These are phyloP conservation scores for Spathaspora jeffriesii DNA, from an alignment of 1,139 yeast genomes.

Conservation along the genomic window DNA sequence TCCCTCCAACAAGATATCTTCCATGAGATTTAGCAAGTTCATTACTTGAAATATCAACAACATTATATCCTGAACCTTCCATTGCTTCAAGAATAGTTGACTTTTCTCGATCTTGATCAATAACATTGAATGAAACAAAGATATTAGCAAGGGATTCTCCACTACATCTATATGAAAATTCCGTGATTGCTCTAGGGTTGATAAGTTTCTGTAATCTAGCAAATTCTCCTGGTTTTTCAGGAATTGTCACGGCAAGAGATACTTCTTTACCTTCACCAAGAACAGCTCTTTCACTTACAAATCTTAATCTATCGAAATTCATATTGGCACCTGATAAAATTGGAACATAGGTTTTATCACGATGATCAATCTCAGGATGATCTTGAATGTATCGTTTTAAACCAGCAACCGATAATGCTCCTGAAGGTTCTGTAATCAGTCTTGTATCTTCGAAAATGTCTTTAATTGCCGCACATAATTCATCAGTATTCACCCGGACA, in stretches of 20 bases:
- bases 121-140: slow-evolving; percentile 84
- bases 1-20: slow-evolving; percentile 94
- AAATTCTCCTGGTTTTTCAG: slow-evolving; percentile 92
- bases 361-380: slow-evolving; percentile 71
- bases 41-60: slow-evolving; percentile 83
- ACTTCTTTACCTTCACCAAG: slow-evolving; percentile 98
- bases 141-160: slow-evolving; percentile 66
- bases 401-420: slow-evolving; percentile 96
- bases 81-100: slow-evolving; percentile 37
- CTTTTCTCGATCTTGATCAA: slow-evolving; percentile 63
- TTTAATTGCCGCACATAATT: slow-evolving; percentile 95
- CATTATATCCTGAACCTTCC: slow-evolving; percentile 53
- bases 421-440: slow-evolving; percentile 94
- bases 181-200: slow-evolving; percentile 89
- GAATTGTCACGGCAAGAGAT: slow-evolving; percentile 85
- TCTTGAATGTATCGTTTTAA: slow-evolving; percentile 73
- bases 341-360: slow-evolving; percentile 76
- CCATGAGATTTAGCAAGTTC: slow-evolving; percentile 97
- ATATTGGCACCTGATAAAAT: slow-evolving; percentile 95
- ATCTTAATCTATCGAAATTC: slow-evolving; percentile 95
- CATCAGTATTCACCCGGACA: slow-evolving; percentile 87
- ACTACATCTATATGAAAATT: slow-evolving; percentile 82
- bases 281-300: slow-evolving; percentile 97
- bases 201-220: slow-evolving; percentile 70
- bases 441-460: slow-evolving; percentile 97